Base-by-base conservation (phyloP, 441 rosid genomes). In the Erodium texanum region DNA sequence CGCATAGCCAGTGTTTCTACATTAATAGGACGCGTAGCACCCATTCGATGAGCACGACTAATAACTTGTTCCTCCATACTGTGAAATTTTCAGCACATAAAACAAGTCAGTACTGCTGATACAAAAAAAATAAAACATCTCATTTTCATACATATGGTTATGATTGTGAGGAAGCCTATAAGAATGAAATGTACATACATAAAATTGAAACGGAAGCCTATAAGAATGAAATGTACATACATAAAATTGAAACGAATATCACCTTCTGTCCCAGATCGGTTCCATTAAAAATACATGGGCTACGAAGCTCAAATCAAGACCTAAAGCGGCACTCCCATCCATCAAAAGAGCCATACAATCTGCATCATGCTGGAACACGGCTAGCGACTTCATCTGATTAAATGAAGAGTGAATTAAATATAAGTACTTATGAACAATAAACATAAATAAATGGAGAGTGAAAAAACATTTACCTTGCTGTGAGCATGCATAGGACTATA, bases 241-340 rank as follows among this genome's bases (percentile, higher is more conserved):
- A 8, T 32, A 19, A 23, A 34, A 19, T 23, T 19, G 58, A 36
- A 29, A 32, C 10, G 9, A 52, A 27, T 38, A 45, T 69, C 79
- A 91, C 97, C 99, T 93, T 83, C 90, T 84, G 72, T 94, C 99
- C 99, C 99, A 94, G 65, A 94, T 94, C 65, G 99, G 97, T 81
- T 94, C 97, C 97, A 94, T 91, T 72, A 91, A 71, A 77, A 91
- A 94, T 8, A 94, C 97, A 71, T 80, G 84, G 43, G 89, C 83
- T 24, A 89, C 99, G 70, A 94, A 91, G 85, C 99, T 94, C 82
- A 94, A 81, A 80, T 94, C 99, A 70, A 94, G 97, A 81, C 97
- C 97, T 75, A 94, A 68, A 24, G 99, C 97, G 69, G 96, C 89
- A 83, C 92, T 94, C 78, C 99, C 99, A 67, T 94, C 99, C 99